Percentiles rank a stretch among this genome's conserved stretches.
Evolutionary conservation across 2,329 filamentous ascomycete genomes (phyloP).

Genomic region (Drechslerella coelobrocha): DNA sequence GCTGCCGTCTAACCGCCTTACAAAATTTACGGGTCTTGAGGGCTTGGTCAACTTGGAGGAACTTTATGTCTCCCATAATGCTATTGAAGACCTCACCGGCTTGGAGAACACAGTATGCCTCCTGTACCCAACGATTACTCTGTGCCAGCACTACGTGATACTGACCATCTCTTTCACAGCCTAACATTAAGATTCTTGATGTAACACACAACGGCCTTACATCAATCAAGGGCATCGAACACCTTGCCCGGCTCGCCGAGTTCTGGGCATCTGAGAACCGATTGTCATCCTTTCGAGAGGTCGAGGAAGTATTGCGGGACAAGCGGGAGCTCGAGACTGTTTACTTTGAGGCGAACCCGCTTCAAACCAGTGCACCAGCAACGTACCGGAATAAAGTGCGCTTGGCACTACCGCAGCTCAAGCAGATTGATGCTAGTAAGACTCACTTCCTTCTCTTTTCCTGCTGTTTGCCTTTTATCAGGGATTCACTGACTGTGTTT

Average conservation of each 20-base stretch:
- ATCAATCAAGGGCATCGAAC: constrained; percentile 74
- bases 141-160: background rate
- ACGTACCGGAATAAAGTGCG: constrained; percentile 93
- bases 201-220: constrained; percentile 85
- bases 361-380: constrained; percentile 79
- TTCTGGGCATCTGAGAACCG: constrained; percentile 94
- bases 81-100: constrained; percentile 77
- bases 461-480: background rate
- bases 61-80: constrained; percentile 94
- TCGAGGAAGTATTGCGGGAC: constrained; percentile 77
- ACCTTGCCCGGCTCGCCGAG: constrained; percentile 78
- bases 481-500: background rate
- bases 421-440: constrained; percentile 97
- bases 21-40: constrained; percentile 76
- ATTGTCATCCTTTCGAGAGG: constrained; percentile 77
- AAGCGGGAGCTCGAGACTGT: constrained; percentile 77
- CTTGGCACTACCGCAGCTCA: constrained; percentile 82
- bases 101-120: constrained; percentile 66
- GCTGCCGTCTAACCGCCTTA: constrained; percentile 93
- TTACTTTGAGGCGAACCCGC: constrained; percentile 93
- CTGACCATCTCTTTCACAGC: constrained; percentile 32
- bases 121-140: background rate
- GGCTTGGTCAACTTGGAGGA: constrained; percentile 80
- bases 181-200: constrained; percentile 78
- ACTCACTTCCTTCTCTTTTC: constrained; percentile 56